Evolutionary conservation across 179 eudicot species (phyloP), one percentile per base, ranked within the genome.

Genomic region (Gypsophila paniculata): DNA sequence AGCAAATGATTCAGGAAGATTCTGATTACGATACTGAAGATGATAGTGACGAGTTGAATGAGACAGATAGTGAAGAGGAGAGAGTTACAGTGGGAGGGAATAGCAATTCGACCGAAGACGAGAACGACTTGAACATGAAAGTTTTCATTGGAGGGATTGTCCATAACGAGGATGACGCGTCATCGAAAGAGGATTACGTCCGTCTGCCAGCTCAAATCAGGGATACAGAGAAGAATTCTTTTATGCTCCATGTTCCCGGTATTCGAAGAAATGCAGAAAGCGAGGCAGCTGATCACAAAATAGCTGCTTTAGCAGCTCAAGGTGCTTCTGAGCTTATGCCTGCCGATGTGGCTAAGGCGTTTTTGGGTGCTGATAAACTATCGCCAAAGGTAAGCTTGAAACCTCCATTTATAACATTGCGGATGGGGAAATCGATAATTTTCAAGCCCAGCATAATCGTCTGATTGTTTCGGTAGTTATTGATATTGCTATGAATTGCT

Each of bases 301-400:
- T 86, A 70, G 90, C 92, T 39, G 86, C 96, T 60, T 72, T 86
- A 57, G 83, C 91, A 74, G 84, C 86, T 73, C 86, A 83, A 81
- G 86, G 90, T 36, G 80, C 86, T 76, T 80, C 97, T 71, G 93
- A 94, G 64, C 90, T 94, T 54, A 91, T 91, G 96, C 97, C 99
- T 74, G 84, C 96, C 77, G 99, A 91, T 66, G 87, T 94, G 38
- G 97, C 93, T 68, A 94, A 91, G 83, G 88, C 88, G 68, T 90
- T 94, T 74, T 73, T 79, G 81, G 82, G 84, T 68, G 73, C 87
- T 65, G 88, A 87, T 72, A 88, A 88, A 78, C 79, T 84, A 72
- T 86, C 97, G 62, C 82, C 95, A 23, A 90, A 87, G 97, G 99
- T 91, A 72, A 78, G 83, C 49, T 77, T 32, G 22, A 53, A 51